These are phyloP conservation scores for Dendrobium nobile DNA, from an alignment of 106 monocot species.

Conservation along the genomic window DNA sequence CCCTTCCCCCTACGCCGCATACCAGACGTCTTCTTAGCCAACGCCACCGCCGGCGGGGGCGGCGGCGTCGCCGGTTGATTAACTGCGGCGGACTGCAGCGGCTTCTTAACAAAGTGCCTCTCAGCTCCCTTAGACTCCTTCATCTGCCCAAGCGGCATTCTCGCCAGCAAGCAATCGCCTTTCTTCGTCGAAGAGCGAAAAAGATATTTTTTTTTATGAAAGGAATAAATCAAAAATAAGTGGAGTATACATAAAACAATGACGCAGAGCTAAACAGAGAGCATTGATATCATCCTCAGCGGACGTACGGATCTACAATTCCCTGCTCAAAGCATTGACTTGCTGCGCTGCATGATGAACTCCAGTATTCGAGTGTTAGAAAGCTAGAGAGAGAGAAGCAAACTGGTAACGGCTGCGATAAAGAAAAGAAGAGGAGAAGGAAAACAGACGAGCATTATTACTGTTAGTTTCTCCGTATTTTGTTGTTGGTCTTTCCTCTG, in stretches of 20 bases:
- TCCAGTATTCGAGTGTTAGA: background rate
- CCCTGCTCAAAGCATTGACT: conserved; percentile 6
- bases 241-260: background rate
- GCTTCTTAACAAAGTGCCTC: conserved; percentile 29
- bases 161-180: conserved; percentile 4
- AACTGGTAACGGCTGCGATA: no score
- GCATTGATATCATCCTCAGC: conserved; percentile 10
- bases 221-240: background rate
- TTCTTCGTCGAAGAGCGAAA: no score
- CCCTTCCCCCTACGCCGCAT: conserved; percentile 28
- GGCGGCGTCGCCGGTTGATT: conserved; percentile 17
- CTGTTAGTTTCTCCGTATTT: background rate
- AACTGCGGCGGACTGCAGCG: conserved; percentile 32
- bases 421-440: conserved; percentile 1
- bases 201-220: no score
- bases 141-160: conserved; percentile 26
- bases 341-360: conserved; percentile 8
- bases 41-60: background rate
- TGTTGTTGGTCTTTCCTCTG: conserved; percentile 5
- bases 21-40: conserved; percentile 8
- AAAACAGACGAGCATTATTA: conserved; percentile 16
- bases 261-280: background rate
- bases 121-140: conserved; percentile 18
- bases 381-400: background rate
- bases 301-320: background rate